phyloP scores from a whole-genome alignment of 2,329 filamentous ascomycete species.

The Aspergillus amoenus region DNA sequence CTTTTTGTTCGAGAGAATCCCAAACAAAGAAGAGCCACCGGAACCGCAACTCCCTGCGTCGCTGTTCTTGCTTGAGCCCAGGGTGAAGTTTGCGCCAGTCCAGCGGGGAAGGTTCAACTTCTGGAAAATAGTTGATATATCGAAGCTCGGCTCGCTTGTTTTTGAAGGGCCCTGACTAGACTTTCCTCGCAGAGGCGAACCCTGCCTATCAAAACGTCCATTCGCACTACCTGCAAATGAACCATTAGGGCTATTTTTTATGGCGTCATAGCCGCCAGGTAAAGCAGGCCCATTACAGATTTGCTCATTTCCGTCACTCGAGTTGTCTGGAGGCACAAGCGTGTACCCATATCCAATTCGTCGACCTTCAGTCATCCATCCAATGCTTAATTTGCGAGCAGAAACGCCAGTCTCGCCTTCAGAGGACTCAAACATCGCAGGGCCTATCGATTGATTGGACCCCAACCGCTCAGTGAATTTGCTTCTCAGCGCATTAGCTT shows the following conservation, averaged over 20 bases:
- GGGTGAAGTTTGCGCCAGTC: conserved; percentile 11
- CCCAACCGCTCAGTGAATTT: conserved; percentile 37
- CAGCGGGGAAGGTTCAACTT: conserved; percentile 15
- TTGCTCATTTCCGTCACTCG: conserved; percentile 4
- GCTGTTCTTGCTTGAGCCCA: conserved; percentile 12
- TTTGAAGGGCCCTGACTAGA: conserved; percentile 1
- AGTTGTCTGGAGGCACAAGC: conserved; percentile 30
- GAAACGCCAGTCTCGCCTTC: conserved; percentile 6
- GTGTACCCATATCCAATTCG: conserved; percentile 42
- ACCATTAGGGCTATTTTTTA: not conserved
- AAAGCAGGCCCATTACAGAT: not conserved
- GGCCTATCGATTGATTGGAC: conserved; percentile 10
- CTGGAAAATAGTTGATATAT: conserved; percentile 15
- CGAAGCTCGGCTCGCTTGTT: conserved; percentile 8
- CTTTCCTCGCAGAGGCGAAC: not conserved
- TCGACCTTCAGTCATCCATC: conserved; percentile 44
- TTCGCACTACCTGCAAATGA: not conserved
- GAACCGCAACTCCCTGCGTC: conserved; percentile 12
- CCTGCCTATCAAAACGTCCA: not conserved
- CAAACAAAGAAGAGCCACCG: conserved; percentile 20
- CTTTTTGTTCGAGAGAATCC: conserved; percentile 15
- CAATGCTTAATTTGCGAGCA: conserved; percentile 38
- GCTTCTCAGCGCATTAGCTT: conserved; percentile 22
- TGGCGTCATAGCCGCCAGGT: not conserved
- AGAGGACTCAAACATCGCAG: not conserved